phyloP scores from a whole-genome alignment of 2,329 filamentous ascomycete genomes.

The Aspergillus caelatus region DNA sequence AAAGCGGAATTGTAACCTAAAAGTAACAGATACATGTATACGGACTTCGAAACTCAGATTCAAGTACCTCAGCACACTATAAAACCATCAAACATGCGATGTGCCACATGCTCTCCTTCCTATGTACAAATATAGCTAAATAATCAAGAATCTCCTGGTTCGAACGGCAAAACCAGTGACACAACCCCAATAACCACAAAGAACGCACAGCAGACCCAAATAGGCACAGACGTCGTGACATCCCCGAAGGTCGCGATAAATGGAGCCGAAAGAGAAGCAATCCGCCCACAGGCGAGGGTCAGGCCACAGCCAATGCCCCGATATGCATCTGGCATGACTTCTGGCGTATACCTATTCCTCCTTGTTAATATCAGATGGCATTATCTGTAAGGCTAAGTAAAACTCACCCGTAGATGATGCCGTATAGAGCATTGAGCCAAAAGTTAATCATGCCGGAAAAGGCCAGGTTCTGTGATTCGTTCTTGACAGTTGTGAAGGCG shows the following conservation, averaged over 20 bases:
- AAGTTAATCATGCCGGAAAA: not conserved
- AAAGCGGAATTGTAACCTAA: not conserved
- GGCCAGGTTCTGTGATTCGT: not conserved
- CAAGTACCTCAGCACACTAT: not conserved
- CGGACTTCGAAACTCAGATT: not conserved
- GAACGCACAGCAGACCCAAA: not conserved
- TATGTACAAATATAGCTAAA: not conserved
- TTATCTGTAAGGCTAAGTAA: not conserved
- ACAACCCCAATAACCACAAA: not conserved
- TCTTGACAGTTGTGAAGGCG: not conserved
- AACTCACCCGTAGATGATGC: not conserved
- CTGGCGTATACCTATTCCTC: not conserved
- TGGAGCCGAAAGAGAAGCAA: conserved; percentile 34
- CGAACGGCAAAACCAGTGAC: not conserved
- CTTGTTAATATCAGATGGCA: not conserved
- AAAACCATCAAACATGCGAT: not conserved
- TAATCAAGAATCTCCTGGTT: not conserved
- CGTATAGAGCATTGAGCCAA: not conserved
- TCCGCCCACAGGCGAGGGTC: not conserved
- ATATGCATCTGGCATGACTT: not conserved
- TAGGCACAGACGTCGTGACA: not conserved
- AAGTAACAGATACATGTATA: not conserved
- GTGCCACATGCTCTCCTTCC: not conserved
- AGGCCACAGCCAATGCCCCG: not conserved
- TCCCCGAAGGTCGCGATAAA: not conserved